Base-by-base conservation (phyloP, 2,329 filamentous ascomycete species). In the Fusarium pseudocircinatum region DNA sequence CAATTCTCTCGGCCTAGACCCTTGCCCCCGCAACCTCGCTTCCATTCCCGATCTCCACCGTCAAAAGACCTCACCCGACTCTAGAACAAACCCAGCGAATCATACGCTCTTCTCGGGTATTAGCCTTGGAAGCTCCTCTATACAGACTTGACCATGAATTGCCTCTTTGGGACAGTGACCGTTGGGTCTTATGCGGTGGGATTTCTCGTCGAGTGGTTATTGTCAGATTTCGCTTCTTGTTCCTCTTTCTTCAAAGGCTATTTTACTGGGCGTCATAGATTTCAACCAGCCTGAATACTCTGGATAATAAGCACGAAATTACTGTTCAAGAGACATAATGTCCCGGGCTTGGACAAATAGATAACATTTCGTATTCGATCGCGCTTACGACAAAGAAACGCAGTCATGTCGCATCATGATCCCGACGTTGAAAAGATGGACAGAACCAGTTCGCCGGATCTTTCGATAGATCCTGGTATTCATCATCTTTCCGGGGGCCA, bases 381-480 rank as follows among this genome's bases (percentile, higher is more conserved):
- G 30, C 26, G 36, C 50, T 40, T 44, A 39, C n/a, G 56, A n/a
- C 30, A 67, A 53, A 52, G n/a, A 68, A 39, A 24, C 34, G 32
- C 44, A 59, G 42, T 44, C 24, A 74, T 74, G 72, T 57, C 64
- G n/a, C 60, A 74, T 30, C 60, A 72, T 63, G 66, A 61, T 20
- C 60, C 69, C 32, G 78, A 82, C 22, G 54, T 77, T 36, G 81
- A 83, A 50, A 82, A 81, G 47, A 59, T 79, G 44, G 82, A 81
- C 24, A 77, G 72, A 30, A 71, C 75, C 20, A 82, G 79, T 67
- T 83, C 81, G 8, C 68, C 79, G n/a, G 80, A 81, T 37, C 80
- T 77, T 3, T 77, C 77, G 2, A 69, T 79, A 56, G 78, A 81
- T 50, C 72, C 69, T 12, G 58, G 61, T 11, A 58, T 64, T 6